Evolutionary conservation across 139 green algal species (phyloP).

Genomic region (Medakamo hakoo): DNA sequence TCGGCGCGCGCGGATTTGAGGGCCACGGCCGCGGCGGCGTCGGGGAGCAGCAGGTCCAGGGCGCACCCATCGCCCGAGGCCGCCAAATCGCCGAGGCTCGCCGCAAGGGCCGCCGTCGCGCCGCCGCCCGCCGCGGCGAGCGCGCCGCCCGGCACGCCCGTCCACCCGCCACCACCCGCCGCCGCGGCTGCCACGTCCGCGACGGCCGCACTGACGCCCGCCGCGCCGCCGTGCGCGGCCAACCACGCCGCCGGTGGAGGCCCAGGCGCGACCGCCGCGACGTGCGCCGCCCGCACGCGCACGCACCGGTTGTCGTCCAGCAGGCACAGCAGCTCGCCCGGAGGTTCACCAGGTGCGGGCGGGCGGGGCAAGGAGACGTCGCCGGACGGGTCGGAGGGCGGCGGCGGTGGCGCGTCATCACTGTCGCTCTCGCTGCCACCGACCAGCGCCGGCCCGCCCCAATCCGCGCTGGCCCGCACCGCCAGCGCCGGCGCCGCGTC

Average conservation of each 20-base stretch:
- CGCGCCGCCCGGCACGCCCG: background rate
- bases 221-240: no score
- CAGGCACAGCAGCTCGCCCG: background rate
- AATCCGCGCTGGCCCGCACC: slow-evolving; percentile 1
- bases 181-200: no score
- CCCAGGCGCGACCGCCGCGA: background rate
- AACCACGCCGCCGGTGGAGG: background rate
- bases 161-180: background rate
- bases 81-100: no score
- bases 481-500: background rate
- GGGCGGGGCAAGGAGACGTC: background rate
- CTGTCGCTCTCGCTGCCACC: no score
- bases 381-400: background rate
- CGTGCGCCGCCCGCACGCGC: background rate
- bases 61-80: background rate
- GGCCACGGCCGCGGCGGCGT: background rate
- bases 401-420: background rate
- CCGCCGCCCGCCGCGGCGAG: background rate
- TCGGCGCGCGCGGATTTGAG: background rate
- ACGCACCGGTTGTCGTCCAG: background rate
- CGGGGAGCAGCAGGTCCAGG: background rate
- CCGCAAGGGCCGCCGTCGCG: background rate
- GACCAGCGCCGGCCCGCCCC: no score
- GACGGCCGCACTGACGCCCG: background rate
- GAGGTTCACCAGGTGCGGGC: background rate